phyloP scores from a whole-genome alignment of 1,284 basidiomycete genomes.

The Malassezia sympodialis region DNA sequence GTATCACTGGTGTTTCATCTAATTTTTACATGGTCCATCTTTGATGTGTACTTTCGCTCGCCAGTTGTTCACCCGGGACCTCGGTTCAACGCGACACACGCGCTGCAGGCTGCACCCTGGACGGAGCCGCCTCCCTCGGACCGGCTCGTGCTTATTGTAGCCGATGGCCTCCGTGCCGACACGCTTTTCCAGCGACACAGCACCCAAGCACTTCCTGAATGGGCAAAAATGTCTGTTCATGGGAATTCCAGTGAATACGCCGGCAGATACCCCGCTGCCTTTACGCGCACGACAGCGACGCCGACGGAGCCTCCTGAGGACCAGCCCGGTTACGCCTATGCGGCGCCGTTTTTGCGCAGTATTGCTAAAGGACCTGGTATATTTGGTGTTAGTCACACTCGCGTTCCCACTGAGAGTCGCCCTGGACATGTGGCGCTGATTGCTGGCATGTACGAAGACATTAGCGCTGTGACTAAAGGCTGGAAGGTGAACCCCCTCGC shows the following conservation, averaged over 20 bases:
- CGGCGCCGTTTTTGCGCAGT: constrained; percentile 68
- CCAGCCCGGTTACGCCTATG: constrained; percentile 17
- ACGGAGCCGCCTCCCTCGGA: constrained; percentile 53
- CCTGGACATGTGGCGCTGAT: constrained; percentile 80
- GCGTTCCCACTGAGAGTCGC: constrained; percentile 76
- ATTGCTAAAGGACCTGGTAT: constrained; percentile 58
- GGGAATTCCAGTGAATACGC: not conserved
- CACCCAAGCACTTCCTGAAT: constrained; percentile 15
- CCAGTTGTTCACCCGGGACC: constrained; percentile 46
- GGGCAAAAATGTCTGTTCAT: constrained; percentile 16
- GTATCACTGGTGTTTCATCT: constrained; percentile 34
- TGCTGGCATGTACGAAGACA: constrained; percentile 86
- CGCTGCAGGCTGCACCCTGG: not conserved
- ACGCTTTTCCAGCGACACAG: constrained; percentile 57
- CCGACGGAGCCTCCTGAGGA: not conserved
- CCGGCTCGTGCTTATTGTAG: constrained; percentile 69
- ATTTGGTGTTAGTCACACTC: constrained; percentile 74
- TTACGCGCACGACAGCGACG: not conserved
- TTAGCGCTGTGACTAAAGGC: constrained; percentile 74
- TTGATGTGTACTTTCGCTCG: constrained; percentile 75
- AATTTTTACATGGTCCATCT: constrained; percentile 51
- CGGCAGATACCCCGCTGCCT: constrained; percentile 3
- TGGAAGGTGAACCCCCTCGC: constrained; percentile 83
- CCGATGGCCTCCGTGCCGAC: constrained; percentile 66
- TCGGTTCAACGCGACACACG: constrained; percentile 22